phyloP scores from a whole-genome alignment of 768 basidiomycete genomes.

The Butyriboletus loyo region DNA sequence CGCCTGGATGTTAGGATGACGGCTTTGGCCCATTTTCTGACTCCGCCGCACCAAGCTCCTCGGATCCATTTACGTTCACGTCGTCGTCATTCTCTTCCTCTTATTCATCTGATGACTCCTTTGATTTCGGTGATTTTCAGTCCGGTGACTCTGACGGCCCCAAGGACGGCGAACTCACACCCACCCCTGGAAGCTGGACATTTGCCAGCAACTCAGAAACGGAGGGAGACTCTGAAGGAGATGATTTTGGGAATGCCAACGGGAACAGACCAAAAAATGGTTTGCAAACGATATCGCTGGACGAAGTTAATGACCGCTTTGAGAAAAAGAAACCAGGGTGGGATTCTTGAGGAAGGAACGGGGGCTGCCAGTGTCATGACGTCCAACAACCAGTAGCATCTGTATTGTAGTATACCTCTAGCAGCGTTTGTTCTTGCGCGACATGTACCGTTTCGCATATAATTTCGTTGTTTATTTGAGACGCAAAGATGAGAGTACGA shows the following conservation, averaged over 20 bases:
- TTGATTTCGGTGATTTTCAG: constrained; percentile 82
- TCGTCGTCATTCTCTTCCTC: constrained; percentile 46
- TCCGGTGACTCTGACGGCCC: constrained; percentile 33
- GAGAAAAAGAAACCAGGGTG: constrained; percentile 15
- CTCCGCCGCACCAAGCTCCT: constrained; percentile 43
- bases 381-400: neutral
- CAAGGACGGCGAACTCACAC: constrained; percentile 49
- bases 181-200: constrained; percentile 70
- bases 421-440: constrained; percentile 2
- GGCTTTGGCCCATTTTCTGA: constrained; percentile 84
- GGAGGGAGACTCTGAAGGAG: constrained; percentile 32
- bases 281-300: constrained; percentile 29
- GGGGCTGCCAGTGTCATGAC: neutral
- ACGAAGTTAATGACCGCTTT: constrained; percentile 23
- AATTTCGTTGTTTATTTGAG: constrained; percentile 7
- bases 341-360: constrained; percentile 7
- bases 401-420: constrained; percentile 21
- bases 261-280: constrained; percentile 14
- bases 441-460: constrained; percentile 16
- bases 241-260: constrained; percentile 25
- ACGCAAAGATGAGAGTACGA: neutral
- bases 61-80: constrained; percentile 53
- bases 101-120: constrained; percentile 65
- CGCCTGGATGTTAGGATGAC: constrained; percentile 42
- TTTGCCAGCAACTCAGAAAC: constrained; percentile 45